Conservation (phyloP, 495 filamentous ascomycete genomes). For the Lasiosphaeria hispida region DNA sequence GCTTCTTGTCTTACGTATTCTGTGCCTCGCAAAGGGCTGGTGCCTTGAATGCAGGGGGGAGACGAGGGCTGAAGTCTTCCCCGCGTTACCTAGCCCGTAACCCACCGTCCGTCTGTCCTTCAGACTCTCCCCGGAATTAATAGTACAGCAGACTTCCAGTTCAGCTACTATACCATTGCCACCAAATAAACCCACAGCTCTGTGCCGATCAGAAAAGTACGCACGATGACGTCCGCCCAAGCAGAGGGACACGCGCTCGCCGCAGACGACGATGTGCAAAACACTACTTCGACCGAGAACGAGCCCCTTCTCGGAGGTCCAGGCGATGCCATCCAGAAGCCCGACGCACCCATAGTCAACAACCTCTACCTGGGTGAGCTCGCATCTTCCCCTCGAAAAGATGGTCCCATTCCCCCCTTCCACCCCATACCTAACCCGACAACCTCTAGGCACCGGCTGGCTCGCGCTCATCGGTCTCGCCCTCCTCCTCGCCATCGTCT, state of each 20-base stretch:
- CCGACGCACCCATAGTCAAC: constrained; percentile 56
- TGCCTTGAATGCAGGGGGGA: too few relatives aligned
- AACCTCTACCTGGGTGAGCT: constrained; percentile 76
- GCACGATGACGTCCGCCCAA: neutral
- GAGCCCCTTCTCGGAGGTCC: constrained; percentile 75
- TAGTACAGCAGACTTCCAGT: too few relatives aligned
- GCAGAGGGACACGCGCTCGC: neutral
- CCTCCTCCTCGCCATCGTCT: constrained; percentile 70
- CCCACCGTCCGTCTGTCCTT: too few relatives aligned
- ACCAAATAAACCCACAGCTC: too few relatives aligned
- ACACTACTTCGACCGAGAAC: constrained; percentile 46
- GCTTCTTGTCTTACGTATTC: too few relatives aligned
- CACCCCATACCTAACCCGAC: constrained; percentile 21
- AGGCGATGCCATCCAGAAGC: constrained; percentile 70
- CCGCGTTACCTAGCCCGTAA: too few relatives aligned
- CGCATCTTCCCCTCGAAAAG: neutral
- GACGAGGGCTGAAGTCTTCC: too few relatives aligned
- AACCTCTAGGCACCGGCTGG: constrained; percentile 41
- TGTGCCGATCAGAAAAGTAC: neutral
- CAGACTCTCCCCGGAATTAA: too few relatives aligned
- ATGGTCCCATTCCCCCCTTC: neutral
- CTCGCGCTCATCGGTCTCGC: constrained; percentile 36
- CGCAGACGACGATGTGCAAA: neutral
- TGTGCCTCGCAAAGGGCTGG: too few relatives aligned
- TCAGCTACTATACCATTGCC: too few relatives aligned